A percentile compares a stretch with the other conserved stretches of the same genome.
These are phyloP conservation scores for Mortierella antarctica DNA, from an alignment of 192 early-diverging fungal species.

Conservation along the genomic window DNA sequence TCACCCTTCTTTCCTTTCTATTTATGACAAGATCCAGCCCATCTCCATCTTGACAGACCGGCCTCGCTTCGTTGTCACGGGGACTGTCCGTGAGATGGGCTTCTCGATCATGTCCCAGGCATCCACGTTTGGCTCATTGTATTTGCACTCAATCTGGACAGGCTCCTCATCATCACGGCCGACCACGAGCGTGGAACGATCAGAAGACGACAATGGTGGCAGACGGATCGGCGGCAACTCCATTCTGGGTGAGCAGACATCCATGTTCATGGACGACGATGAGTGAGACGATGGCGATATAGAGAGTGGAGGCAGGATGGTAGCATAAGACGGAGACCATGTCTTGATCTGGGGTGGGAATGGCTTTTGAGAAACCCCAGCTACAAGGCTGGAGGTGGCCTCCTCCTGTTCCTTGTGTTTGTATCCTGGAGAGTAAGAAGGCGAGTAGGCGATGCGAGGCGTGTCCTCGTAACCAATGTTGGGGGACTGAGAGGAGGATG, in stretches of 20 bases:
- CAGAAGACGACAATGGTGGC: not conserved
- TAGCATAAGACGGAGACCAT: not conserved
- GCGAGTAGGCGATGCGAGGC: conserved; percentile 46
- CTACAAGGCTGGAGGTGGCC: not conserved
- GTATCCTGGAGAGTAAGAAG: conserved; percentile 33
- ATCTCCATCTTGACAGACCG: conserved; percentile 53
- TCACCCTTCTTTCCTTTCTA: not conserved
- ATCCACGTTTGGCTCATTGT: conserved; percentile 51
- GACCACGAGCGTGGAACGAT: conserved; percentile 1
- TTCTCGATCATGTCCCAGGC: conserved; percentile 54
- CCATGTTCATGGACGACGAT: conserved; percentile 17
- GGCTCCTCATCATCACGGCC: conserved; percentile 39
- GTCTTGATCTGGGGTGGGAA: conserved; percentile 1
- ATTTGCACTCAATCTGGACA: conserved; percentile 48
- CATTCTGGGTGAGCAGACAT: conserved; percentile 22
- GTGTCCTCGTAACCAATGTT: conserved; percentile 1
- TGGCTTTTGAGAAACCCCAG: not conserved
- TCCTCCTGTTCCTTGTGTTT: not conserved
- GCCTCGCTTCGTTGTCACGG: conserved; percentile 43
- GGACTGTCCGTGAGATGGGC: conserved; percentile 34
- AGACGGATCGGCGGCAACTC: conserved; percentile 35
- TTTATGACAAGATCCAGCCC: conserved; percentile 51
- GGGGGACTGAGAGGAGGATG: conserved; percentile 1
- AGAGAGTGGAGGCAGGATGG: not conserved
- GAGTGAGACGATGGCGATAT: not conserved